Evolutionary conservation across 805 yeast species (phyloP), one percentile per base, ranked within the genome.

Genomic region (Priceomyces medius): DNA sequence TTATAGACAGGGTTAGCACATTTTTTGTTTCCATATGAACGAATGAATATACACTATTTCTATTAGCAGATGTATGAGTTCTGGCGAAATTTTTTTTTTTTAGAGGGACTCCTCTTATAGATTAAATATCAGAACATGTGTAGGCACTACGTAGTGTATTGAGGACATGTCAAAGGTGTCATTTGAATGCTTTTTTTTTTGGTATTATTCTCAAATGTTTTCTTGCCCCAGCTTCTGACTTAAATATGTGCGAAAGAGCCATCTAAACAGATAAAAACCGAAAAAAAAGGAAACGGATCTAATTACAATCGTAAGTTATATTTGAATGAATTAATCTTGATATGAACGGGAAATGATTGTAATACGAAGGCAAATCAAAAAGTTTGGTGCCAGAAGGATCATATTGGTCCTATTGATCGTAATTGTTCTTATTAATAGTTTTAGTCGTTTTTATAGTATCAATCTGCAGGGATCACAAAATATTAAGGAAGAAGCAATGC

Each of bases 1-100:
- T 74, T 88, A 63, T 87, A 77, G 45, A 35, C 38, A 24, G 13
- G 20, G 20, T 20, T 20, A n/a, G 12, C 12, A n/a, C 29, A 26
- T 14, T n/a, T 26, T 26, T 26, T 23, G 26, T 23, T 26, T 26
- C 14, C 29, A 26, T 26, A 10, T 12, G 29, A 26, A 26, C 29
- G n/a, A n/a, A n/a, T n/a, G n/a, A 26, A 6, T 26, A 26, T 26
- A 26, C 29, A 26, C n/a, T 26, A 12, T n/a, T 14, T n/a, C 29
- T 26, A 26, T n/a, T n/a, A n/a, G n/a, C n/a, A n/a, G n/a, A n/a
- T n/a, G n/a, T n/a, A n/a, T n/a, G n/a, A n/a, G n/a, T n/a, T n/a
- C n/a, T n/a, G n/a, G n/a, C n/a, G n/a, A n/a, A n/a, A n/a, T n/a
- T n/a, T n/a, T n/a, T n/a, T n/a, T n/a, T n/a, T n/a, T n/a, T n/a